Conservation (phyloP, 2,329 filamentous ascomycete genomes). For the Xylariaceae sp. region DNA sequence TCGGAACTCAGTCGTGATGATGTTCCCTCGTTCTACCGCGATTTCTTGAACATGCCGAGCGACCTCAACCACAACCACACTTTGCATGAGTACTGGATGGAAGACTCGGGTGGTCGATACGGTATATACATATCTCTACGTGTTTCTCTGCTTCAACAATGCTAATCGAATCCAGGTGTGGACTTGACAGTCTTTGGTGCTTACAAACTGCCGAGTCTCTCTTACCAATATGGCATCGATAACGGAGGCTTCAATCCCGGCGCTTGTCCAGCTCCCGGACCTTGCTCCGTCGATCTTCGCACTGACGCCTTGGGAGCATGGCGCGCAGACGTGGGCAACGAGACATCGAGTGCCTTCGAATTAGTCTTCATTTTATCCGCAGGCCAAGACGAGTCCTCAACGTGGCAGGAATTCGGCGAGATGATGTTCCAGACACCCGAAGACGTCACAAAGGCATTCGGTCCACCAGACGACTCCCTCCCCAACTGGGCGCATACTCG, state of each 20-base stretch:
- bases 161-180: slow-evolving; percentile 36
- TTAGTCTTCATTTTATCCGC: slow-evolving; percentile 50
- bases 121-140: not conserved
- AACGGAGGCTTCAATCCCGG: slow-evolving; percentile 42
- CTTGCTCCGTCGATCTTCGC: slow-evolving; percentile 44
- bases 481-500: slow-evolving; percentile 46
- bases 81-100: slow-evolving; percentile 55
- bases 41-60: slow-evolving; percentile 45
- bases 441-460: slow-evolving; percentile 45
- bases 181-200: slow-evolving; percentile 49
- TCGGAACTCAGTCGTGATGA: slow-evolving; percentile 40
- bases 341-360: slow-evolving; percentile 43
- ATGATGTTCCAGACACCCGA: slow-evolving; percentile 46
- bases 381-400: slow-evolving; percentile 50
- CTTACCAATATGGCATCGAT: slow-evolving; percentile 48
- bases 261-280: slow-evolving; percentile 39
- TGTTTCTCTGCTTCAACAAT: not conserved
- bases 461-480: slow-evolving; percentile 40
- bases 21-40: slow-evolving; percentile 46
- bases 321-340: slow-evolving; percentile 47
- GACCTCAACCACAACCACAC: slow-evolving; percentile 48
- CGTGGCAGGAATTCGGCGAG: slow-evolving; percentile 53
- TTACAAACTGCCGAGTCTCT: slow-evolving; percentile 43
- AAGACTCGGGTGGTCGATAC: slow-evolving; percentile 46
- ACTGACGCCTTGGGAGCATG: slow-evolving; percentile 45